These are phyloP conservation scores for Exobasidium rhododendri DNA, from an alignment of 1,284 basidiomycete genomes.

Conservation along the genomic window DNA sequence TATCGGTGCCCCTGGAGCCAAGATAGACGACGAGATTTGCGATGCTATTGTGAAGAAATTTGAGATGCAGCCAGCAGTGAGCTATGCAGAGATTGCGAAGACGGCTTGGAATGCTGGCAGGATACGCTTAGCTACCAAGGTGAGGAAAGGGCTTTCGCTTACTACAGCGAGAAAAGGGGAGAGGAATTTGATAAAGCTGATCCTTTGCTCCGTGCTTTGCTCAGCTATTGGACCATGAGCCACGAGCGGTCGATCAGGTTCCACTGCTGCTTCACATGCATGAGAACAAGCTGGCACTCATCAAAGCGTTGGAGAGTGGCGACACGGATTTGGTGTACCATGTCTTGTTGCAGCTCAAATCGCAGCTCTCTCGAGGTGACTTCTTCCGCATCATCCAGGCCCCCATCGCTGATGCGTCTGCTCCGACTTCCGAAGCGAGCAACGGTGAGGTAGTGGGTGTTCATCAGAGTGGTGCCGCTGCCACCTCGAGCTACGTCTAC, in stretches of 20 bases:
- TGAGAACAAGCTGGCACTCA: slow-evolving; percentile 80
- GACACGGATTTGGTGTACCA: slow-evolving; percentile 74
- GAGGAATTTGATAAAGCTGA: too few relatives aligned
- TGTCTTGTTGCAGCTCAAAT: slow-evolving; percentile 58
- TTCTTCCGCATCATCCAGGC: slow-evolving; percentile 92
- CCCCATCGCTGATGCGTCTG: slow-evolving; percentile 11
- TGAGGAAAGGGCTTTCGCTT: slow-evolving; percentile 51
- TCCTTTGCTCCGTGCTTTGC: not conserved
- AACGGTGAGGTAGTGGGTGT: slow-evolving; percentile 4
- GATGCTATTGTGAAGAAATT: slow-evolving; percentile 83
- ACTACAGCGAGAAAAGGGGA: too few relatives aligned
- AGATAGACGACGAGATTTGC: slow-evolving; percentile 71
- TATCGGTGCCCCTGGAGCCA: slow-evolving; percentile 21
- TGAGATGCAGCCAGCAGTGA: slow-evolving; percentile 64
- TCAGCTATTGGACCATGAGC: slow-evolving; percentile 79
- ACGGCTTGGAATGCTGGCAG: slow-evolving; percentile 90
- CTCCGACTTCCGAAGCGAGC: not conserved
- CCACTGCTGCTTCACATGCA: slow-evolving; percentile 89
- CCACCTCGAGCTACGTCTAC: slow-evolving; percentile 23
- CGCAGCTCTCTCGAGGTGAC: slow-evolving; percentile 76
- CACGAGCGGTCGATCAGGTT: slow-evolving; percentile 85
- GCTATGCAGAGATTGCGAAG: slow-evolving; percentile 90
- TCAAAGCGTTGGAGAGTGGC: slow-evolving; percentile 88
- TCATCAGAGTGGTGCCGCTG: slow-evolving; percentile 1
- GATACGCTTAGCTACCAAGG: slow-evolving; percentile 79